Evolutionary conservation across 192 early-diverging fungal species (phyloP).

Genomic region (Allomyces arbusculus): DNA sequence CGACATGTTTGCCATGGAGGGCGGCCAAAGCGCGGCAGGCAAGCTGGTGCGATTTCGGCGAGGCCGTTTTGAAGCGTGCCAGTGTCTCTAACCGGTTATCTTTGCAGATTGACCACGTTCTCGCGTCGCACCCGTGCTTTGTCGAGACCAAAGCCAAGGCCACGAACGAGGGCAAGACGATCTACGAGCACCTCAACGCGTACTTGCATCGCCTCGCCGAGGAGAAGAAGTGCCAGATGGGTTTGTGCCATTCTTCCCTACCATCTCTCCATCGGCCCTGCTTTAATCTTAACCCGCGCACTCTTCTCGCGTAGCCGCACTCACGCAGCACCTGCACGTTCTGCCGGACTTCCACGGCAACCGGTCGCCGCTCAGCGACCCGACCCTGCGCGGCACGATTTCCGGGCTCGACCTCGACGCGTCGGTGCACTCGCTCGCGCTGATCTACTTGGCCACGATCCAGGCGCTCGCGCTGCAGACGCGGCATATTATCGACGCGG

Average conservation of each 20-base stretch:
- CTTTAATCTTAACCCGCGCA: conserved; percentile 1
- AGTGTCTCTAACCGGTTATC: too few species aligned
- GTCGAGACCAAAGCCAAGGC: conserved; percentile 11
- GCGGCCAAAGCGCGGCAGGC: conserved; percentile 54
- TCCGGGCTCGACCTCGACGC: conserved; percentile 30
- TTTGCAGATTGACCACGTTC: conserved; percentile 26
- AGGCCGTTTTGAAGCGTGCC: too few species aligned
- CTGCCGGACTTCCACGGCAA: conserved; percentile 65
- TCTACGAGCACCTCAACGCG: conserved; percentile 7
- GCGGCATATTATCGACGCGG: conserved; percentile 31
- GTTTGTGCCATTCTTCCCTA: too few species aligned
- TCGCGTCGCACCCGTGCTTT: conserved; percentile 33
- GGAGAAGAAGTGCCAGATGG: neutral
- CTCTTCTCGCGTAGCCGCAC: conserved; percentile 9
- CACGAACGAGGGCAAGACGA: conserved; percentile 2
- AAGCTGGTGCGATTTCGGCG: conserved; percentile 8
- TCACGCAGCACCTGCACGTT: conserved; percentile 27
- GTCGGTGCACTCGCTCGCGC: conserved; percentile 21
- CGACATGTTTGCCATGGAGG: conserved; percentile 37
- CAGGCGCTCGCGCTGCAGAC: conserved; percentile 45
- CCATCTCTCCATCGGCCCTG: too few species aligned
- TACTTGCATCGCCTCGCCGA: neutral
- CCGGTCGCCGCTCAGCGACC: conserved; percentile 46
- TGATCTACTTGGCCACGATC: conserved; percentile 31
- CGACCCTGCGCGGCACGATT: conserved; percentile 31